Percentiles rank a stretch among this genome's conserved stretches.
Conservation (phyloP, 768 basidiomycete species). For the Suillus placidus region DNA sequence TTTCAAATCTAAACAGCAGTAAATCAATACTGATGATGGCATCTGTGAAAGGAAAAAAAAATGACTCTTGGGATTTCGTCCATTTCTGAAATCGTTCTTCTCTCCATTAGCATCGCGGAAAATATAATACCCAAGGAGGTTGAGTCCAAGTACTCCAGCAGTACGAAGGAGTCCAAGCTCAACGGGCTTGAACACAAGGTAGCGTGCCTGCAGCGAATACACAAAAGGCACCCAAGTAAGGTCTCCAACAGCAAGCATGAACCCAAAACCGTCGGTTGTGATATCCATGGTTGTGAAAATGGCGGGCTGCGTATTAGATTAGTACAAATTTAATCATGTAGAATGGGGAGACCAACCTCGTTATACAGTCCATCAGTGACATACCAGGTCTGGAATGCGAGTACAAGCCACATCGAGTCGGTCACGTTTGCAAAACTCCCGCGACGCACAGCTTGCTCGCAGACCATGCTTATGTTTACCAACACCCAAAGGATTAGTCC, state of each 20-base stretch:
- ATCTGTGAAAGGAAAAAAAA: not conserved
- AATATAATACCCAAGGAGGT: slow-evolving; percentile 83
- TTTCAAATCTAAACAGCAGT: slow-evolving; percentile 56
- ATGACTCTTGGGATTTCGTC: slow-evolving; percentile 89
- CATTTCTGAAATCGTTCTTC: slow-evolving; percentile 95
- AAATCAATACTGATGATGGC: not conserved
- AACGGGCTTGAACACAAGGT: slow-evolving; percentile 86
- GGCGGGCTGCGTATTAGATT: slow-evolving; percentile 55
- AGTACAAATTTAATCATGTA: not conserved
- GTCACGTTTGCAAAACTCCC: slow-evolving; percentile 67
- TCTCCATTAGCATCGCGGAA: slow-evolving; percentile 89
- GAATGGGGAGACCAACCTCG: slow-evolving; percentile 56
- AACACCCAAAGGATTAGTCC: slow-evolving; percentile 87
- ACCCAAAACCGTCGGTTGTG: slow-evolving; percentile 96
- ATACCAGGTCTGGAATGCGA: slow-evolving; percentile 86
- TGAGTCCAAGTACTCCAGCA: slow-evolving; percentile 60
- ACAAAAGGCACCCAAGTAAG: slow-evolving; percentile 93
- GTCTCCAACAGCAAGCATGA: slow-evolving; percentile 96
- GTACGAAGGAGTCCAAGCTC: slow-evolving; percentile 68
- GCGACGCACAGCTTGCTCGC: slow-evolving; percentile 83
- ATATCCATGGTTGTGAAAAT: slow-evolving; percentile 98
- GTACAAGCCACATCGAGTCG: slow-evolving; percentile 90
- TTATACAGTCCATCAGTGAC: slow-evolving; percentile 87
- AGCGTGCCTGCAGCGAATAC: slow-evolving; percentile 92
- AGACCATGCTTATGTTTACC: slow-evolving; percentile 87